Percentiles rank a stretch among this genome's conserved stretches.
Evolutionary conservation across 441 rosid genomes (phyloP).

Genomic region (Bocquillonia castaneifolia): DNA sequence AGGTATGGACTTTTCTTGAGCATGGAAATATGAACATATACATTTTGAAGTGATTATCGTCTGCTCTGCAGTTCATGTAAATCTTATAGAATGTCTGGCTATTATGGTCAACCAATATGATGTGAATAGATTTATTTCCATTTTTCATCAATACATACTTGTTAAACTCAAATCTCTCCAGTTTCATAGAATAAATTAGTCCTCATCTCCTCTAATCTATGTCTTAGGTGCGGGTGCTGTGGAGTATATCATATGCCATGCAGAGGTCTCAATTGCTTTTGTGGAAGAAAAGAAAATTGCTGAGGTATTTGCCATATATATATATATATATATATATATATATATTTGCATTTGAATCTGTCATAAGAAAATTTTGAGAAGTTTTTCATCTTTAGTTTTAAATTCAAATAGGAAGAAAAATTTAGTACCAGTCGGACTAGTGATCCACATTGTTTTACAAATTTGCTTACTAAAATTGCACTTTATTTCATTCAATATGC

Average conservation of each 20-base stretch:
- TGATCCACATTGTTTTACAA: background rate
- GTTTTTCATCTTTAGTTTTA: background rate
- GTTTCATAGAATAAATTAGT: background rate
- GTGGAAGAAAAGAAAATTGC: conserved; percentile 81
- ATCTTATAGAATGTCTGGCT: background rate
- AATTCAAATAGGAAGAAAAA: background rate
- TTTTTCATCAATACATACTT: background rate
- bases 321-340: background rate
- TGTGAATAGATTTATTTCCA: background rate
- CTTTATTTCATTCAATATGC: background rate
- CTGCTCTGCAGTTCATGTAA: background rate
- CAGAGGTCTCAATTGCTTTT: conserved; percentile 85
- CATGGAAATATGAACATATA: background rate
- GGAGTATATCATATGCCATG: conserved; percentile 75
- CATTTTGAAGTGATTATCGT: background rate
- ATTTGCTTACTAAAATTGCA: background rate
- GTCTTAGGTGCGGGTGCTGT: conserved; percentile 80
- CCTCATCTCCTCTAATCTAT: conserved; percentile 11
- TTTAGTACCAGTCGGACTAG: background rate
- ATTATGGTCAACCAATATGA: background rate
- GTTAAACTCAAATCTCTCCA: background rate
- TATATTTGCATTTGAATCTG: background rate
- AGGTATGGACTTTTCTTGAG: conserved; percentile 46
- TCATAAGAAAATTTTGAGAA: conserved; percentile 6
- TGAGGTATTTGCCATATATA: conserved; percentile 47